phyloP scores from a whole-genome alignment of 257 asterid genomes.

The Solanum chiquidenum region DNA sequence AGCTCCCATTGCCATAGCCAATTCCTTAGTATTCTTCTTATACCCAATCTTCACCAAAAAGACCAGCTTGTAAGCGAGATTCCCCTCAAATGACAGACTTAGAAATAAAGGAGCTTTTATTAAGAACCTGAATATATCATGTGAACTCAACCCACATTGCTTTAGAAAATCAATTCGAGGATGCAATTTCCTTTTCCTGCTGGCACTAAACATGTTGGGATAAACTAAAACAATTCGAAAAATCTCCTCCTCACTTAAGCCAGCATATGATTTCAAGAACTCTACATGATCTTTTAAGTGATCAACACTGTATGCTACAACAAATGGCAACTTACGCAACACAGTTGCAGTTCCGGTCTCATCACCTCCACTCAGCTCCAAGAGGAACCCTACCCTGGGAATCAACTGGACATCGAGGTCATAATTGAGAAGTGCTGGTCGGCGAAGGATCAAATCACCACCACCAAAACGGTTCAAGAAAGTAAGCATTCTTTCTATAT shows the following conservation, averaged over 20 bases:
- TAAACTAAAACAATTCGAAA: constrained; percentile 58
- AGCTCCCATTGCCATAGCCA: constrained; percentile 88
- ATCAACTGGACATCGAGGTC: constrained; percentile 61
- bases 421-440: constrained; percentile 61
- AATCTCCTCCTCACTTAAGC: constrained; percentile 54
- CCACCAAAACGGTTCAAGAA: constrained; percentile 67
- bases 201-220: constrained; percentile 68
- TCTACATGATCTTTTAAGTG: constrained; percentile 70
- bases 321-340: constrained; percentile 56
- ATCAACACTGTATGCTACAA: constrained; percentile 60
- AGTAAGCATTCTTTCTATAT: constrained; percentile 47
- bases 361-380: constrained; percentile 54
- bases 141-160: constrained; percentile 60
- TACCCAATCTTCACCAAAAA: constrained; percentile 71
- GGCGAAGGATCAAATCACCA: constrained; percentile 46
- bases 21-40: constrained; percentile 42
- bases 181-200: constrained; percentile 69
- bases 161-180: constrained; percentile 77
- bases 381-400: constrained; percentile 62
- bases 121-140: constrained; percentile 57
- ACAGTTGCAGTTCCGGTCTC: constrained; percentile 42
- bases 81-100: constrained; percentile 63
- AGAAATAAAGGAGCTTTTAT: constrained; percentile 74
- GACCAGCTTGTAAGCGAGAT: constrained; percentile 55
- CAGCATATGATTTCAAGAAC: constrained; percentile 64